Conservation (phyloP, 495 filamentous ascomycete species). For the Astrothelium macrocarpum region DNA sequence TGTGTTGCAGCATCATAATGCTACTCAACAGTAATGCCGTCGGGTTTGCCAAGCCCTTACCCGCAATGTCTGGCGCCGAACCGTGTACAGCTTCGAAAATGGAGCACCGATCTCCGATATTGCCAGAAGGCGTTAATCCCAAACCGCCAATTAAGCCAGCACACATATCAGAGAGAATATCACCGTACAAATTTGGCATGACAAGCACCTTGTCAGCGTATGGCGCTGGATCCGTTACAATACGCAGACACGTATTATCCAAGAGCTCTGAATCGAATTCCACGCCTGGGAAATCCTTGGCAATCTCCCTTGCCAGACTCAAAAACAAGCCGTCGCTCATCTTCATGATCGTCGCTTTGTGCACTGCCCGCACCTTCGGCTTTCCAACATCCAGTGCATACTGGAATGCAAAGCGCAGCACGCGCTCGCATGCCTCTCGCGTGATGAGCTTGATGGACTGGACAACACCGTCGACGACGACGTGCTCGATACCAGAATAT, state of each 20-base stretch:
- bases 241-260: conserved; percentile 98
- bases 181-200: conserved; percentile 99
- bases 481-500: conserved; percentile 98
- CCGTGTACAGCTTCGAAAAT: conserved; percentile 99
- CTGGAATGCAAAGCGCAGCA: conserved; percentile 94
- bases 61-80: conserved; percentile 94
- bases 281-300: conserved; percentile 88
- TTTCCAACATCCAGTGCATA: conserved; percentile 84
- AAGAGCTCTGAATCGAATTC: conserved; percentile 95
- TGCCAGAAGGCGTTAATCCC: conserved; percentile 91
- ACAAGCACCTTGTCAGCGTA: conserved; percentile 99
- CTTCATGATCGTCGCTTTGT: conserved; percentile 99
- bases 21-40: conserved; percentile 82
- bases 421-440: conserved; percentile 81
- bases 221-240: conserved; percentile 82
- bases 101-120: conserved; percentile 97
- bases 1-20: conserved; percentile 99
- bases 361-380: conserved; percentile 91
- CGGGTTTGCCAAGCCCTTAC: conserved; percentile 90
- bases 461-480: conserved; percentile 94
- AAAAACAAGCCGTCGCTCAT: conserved; percentile 99
- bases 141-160: conserved; percentile 96
- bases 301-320: conserved; percentile 65
- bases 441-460: conserved; percentile 99
- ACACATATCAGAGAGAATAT: conserved; percentile 99